Base-by-base conservation (phyloP, 768 basidiomycete species). In the Amyloporia xantha region DNA sequence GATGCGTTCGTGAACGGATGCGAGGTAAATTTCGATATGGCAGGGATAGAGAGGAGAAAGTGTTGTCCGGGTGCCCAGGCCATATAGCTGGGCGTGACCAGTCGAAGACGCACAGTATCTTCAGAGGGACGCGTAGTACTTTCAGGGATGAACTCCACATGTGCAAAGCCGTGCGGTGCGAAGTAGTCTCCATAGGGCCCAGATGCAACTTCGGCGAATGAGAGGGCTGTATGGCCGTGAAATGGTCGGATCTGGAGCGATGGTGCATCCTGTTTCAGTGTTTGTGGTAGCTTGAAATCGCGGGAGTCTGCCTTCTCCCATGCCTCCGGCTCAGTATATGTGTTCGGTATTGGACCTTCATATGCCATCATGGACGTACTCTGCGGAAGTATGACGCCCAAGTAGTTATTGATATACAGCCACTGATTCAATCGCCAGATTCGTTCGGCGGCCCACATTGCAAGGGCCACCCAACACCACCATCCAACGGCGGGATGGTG, bases 51-150 rank as follows among this genome's bases (percentile, higher is more conserved):
- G 51, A 91, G 70, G 20, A 84, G 71, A 56, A 89, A 79, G 62
- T 86, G 83, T 62, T 90, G 88, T n/a, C 87, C 88, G 2, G 87
- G 80, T 1, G 79, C 74, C 87, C 87, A 90, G 0, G 71, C 62
- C 42, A 84, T 61, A 43, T 72, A 74, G 1, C 75, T 72, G 0
- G 81, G 73, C 0, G 82, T 71, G 47, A 79, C 67, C 35, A 88
- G 66, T 0, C 81, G 79, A n/a, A 90, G 62, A 37, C 87, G 81
- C 15, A 90, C 65, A 4, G 82, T 86, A 2, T 75, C 71, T 7
- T 87, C 88, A 0, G 87, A 78, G n/a, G n/a, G n/a, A n/a, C n/a
- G n/a, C n/a, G n/a, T n/a, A n/a, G n/a, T n/a, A n/a, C n/a, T n/a
- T n/a, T n/a, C n/a, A n/a, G n/a, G n/a, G 15, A 90, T 68, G 6